phyloP scores from a whole-genome alignment of 305 asterid species.

The Fraxinus xanthoxyloides region DNA sequence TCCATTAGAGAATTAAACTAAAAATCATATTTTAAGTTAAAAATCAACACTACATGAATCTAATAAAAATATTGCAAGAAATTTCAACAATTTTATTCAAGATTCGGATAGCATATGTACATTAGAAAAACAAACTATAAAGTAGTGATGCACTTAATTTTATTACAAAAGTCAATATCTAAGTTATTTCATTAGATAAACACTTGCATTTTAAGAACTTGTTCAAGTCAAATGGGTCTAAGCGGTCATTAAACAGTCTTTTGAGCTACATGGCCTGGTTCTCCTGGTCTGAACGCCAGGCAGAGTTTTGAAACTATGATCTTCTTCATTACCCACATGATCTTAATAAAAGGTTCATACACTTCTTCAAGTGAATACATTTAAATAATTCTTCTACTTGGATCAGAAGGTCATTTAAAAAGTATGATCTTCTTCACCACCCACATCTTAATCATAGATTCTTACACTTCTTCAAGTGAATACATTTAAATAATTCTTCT shows the following conservation, averaged over 20 bases:
- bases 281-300: too few relatives aligned
- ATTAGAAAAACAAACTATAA: neutral
- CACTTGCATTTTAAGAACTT: too few relatives aligned
- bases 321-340: neutral
- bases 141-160: neutral
- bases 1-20: neutral
- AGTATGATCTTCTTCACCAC: too few relatives aligned
- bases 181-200: too few relatives aligned
- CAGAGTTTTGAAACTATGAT: neutral
- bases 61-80: neutral
- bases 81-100: neutral
- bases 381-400: neutral
- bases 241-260: too few relatives aligned
- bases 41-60: neutral
- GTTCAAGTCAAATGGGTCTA: too few relatives aligned
- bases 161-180: neutral
- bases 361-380: neutral
- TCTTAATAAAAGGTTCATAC: neutral
- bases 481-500: neutral
- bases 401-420: neutral
- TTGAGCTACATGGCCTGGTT: too few relatives aligned
- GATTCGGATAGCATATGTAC: neutral
- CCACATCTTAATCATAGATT: neutral
- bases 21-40: too few relatives aligned
- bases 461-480: neutral